Base-by-base conservation (phyloP, 2,329 filamentous ascomycete genomes). In the Dothistroma pini region DNA sequence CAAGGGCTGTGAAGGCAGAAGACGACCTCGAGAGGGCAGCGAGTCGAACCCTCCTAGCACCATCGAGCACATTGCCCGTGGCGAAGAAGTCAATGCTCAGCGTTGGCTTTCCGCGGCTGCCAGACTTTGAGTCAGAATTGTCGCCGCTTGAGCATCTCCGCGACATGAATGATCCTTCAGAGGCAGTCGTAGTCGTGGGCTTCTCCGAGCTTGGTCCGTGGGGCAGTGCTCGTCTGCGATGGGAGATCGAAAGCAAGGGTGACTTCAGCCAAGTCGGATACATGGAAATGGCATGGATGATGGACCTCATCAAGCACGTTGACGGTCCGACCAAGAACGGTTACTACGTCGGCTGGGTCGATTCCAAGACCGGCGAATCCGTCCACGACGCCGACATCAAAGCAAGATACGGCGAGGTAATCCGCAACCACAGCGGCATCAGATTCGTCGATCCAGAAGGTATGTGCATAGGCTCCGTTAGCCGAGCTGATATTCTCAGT, bases 261-360 rank as follows among this genome's bases (percentile, higher is more conserved):
- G 86, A 96, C 73, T 99, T 99, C 81, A 97, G 95, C 10, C 86
- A 99, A 14, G 95, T 97, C 78, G 95, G 95, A 32, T 97, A 95
- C 72, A 89, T 99, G 63, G 95, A 99, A 79, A 99, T 99, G 95
- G 93, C 95, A 34, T 99, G 95, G 95, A 91, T 99, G 77, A 99
- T 97, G 93, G 95, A 95, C 74, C 86, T 97, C 62, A 97, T 99
- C 81, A 97, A 93, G 84, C 96, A 99, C 77, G 91, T 96, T 82
- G 97, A 97, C 70, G 95, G 95, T 19, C 87, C 89, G 34, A 86
- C 97, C 75, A 99, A 99, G 82, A 95, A 93, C 75, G 89, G 96
- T 80, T 89, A 89, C 66, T 97, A 99, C 80, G 91, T 93, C 68
- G 95, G 95, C 69, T 99, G 91, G 92, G 91, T 99, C 61, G 95